Percentiles rank a stretch among this genome's conserved stretches.
These are phyloP conservation scores for Boletus rufocinnamomeus DNA, from an alignment of 768 basidiomycete species.

Conservation along the genomic window DNA sequence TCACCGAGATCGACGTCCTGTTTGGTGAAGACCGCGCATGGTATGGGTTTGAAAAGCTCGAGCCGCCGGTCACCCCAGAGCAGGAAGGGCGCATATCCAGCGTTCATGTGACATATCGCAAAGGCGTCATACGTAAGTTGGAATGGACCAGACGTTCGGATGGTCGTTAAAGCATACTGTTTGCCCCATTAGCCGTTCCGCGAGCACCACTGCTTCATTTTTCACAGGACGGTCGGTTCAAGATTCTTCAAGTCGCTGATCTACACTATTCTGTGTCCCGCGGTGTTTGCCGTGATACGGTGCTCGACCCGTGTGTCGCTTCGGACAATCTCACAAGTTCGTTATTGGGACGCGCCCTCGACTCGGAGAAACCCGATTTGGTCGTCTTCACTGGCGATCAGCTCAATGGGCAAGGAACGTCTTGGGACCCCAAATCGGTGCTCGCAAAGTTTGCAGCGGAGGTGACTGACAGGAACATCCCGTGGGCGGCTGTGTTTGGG, in stretches of 20 bases:
- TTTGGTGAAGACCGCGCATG: slow-evolving; percentile 84
- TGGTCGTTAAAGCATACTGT: slow-evolving; percentile 1
- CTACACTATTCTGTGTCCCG: slow-evolving; percentile 86
- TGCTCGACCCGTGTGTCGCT: slow-evolving; percentile 47
- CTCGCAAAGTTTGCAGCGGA: slow-evolving; percentile 85
- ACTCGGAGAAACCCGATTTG: slow-evolving; percentile 83
- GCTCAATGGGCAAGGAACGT: slow-evolving; percentile 86
- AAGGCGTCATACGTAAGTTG: slow-evolving; percentile 70
- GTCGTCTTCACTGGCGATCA: slow-evolving; percentile 95
- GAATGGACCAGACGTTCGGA: neutral
- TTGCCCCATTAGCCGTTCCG: slow-evolving; percentile 52
- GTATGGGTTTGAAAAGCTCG: slow-evolving; percentile 81
- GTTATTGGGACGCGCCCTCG: slow-evolving; percentile 70
- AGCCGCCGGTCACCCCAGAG: slow-evolving; percentile 55
- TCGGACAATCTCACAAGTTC: slow-evolving; percentile 82
- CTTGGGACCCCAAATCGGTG: slow-evolving; percentile 87
- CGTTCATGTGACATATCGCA: slow-evolving; percentile 67
- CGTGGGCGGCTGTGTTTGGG: slow-evolving; percentile 93
- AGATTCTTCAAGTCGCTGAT: slow-evolving; percentile 89
- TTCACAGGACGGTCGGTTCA: slow-evolving; percentile 80
- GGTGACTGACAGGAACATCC: slow-evolving; percentile 72
- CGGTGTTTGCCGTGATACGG: slow-evolving; percentile 76
- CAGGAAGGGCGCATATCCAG: slow-evolving; percentile 44
- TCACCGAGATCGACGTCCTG: slow-evolving; percentile 91
- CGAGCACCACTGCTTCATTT: slow-evolving; percentile 81